These are phyloP conservation scores for Coffea eugenioides DNA, from an alignment of 257 asterid species.

Conservation along the genomic window DNA sequence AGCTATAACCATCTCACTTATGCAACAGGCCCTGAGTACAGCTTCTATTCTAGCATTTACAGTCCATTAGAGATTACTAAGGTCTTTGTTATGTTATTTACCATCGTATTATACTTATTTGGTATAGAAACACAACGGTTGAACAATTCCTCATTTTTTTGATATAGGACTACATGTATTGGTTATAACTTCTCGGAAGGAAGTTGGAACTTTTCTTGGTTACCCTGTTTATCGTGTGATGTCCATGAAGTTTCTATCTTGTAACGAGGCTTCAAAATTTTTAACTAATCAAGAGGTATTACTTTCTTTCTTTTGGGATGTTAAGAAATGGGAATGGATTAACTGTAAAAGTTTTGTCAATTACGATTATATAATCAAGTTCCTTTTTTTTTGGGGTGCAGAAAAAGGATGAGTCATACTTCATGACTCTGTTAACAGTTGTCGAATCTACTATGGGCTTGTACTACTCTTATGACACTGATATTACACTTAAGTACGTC, in stretches of 20 bases:
- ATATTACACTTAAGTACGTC: constrained; percentile 81
- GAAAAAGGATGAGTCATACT: constrained; percentile 85
- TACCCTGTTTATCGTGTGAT: constrained; percentile 71
- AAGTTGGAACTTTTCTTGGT: constrained; percentile 81
- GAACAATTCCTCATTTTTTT: no score
- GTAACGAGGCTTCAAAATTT: constrained; percentile 67
- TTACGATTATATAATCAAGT: not conserved
- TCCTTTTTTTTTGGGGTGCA: constrained; percentile 29
- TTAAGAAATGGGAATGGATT: not conserved
- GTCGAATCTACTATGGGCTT: constrained; percentile 93
- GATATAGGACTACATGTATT: constrained; percentile 13
- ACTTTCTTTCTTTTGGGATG: constrained; percentile 7
- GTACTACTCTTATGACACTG: constrained; percentile 89
- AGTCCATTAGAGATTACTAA: no score
- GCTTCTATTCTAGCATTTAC: no score
- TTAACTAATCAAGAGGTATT: constrained; percentile 71
- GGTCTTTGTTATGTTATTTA: no score
- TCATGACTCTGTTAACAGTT: constrained; percentile 67
- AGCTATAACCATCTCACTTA: no score
- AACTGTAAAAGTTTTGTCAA: not conserved
- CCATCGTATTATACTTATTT: no score
- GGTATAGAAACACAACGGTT: no score
- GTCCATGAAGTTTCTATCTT: constrained; percentile 77
- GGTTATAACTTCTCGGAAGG: constrained; percentile 78
- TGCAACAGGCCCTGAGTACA: no score